These are phyloP conservation scores for Yamadazyma aaseri DNA, from an alignment of 1,139 yeast species.

Conservation along the genomic window DNA sequence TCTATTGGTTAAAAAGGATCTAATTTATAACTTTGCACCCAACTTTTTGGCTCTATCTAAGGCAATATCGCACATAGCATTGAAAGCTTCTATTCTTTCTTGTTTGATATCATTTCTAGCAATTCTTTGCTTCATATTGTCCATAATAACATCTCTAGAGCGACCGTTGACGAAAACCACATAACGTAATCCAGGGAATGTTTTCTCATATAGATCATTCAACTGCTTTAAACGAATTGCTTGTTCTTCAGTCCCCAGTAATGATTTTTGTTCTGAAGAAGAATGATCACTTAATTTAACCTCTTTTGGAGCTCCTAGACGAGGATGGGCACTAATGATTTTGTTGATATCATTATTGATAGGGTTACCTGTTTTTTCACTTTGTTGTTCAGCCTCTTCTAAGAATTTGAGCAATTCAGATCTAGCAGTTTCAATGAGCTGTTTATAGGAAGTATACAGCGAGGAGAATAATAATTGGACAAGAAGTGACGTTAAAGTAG, in stretches of 20 bases:
- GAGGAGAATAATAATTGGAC: slow-evolving; percentile 28
- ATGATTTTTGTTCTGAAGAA: slow-evolving; percentile 64
- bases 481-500: slow-evolving; percentile 46
- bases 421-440: slow-evolving; percentile 53
- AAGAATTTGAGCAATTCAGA: slow-evolving; percentile 33
- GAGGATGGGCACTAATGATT: slow-evolving; percentile 86
- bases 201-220: slow-evolving; percentile 62
- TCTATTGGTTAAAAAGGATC: too few relatives aligned
- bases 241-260: slow-evolving; percentile 49
- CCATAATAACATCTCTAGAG: slow-evolving; percentile 61
- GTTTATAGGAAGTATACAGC: slow-evolving; percentile 33
- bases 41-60: slow-evolving; percentile 65
- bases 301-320: slow-evolving; percentile 63
- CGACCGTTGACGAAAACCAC: slow-evolving; percentile 93
- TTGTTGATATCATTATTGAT: slow-evolving; percentile 36
- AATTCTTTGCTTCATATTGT: slow-evolving; percentile 63
- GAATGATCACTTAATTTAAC: slow-evolving; percentile 63
- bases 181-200: slow-evolving; percentile 80
- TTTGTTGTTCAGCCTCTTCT: slow-evolving; percentile 20
- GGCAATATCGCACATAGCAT: slow-evolving; percentile 91
- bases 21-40: slow-evolving; percentile 26
- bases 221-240: slow-evolving; percentile 46
- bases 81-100: slow-evolving; percentile 68
- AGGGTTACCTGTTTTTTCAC: slow-evolving; percentile 14
- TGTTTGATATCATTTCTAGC: slow-evolving; percentile 44